These are phyloP conservation scores for Leccinum longicurvipes DNA, from an alignment of 768 basidiomycete species.

Conservation along the genomic window DNA sequence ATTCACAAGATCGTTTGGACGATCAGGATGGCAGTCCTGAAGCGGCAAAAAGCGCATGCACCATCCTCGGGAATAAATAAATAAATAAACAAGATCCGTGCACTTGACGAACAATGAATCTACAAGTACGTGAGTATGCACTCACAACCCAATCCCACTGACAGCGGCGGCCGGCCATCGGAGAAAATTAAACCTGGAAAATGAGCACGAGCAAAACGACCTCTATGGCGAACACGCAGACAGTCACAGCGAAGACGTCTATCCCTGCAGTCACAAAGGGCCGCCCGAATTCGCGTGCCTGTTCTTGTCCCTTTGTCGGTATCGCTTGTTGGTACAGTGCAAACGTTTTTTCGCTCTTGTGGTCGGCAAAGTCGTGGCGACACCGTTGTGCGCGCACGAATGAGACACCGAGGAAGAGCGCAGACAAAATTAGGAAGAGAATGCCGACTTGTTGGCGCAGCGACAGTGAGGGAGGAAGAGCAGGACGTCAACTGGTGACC, in stretches of 20 bases:
- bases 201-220: slow-evolving; percentile 64
- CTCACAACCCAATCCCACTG: slow-evolving; percentile 8
- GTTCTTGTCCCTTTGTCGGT: slow-evolving; percentile 58
- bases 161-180: slow-evolving; percentile 12
- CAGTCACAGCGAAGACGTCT: slow-evolving; percentile 55
- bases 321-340: slow-evolving; percentile 37
- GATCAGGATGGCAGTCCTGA: slow-evolving; percentile 8
- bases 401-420: slow-evolving; percentile 54
- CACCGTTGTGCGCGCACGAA: slow-evolving; percentile 64
- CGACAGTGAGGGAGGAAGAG: not conserved
- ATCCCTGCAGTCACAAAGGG: slow-evolving; percentile 82
- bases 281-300: slow-evolving; percentile 63
- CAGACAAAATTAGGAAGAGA: slow-evolving; percentile 60
- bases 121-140: not conserved
- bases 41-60: not conserved
- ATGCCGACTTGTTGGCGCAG: slow-evolving; percentile 45
- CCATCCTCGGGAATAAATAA: not conserved
- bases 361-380: slow-evolving; percentile 75
- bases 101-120: not conserved
- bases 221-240: slow-evolving; percentile 62
- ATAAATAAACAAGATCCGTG: not conserved
- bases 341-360: slow-evolving; percentile 31
- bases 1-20: slow-evolving; percentile 12
- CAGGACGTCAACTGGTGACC: not conserved
- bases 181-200: slow-evolving; percentile 28